phyloP scores from a whole-genome alignment of 1,139 yeast species.

The Suhomyces kunorum region DNA sequence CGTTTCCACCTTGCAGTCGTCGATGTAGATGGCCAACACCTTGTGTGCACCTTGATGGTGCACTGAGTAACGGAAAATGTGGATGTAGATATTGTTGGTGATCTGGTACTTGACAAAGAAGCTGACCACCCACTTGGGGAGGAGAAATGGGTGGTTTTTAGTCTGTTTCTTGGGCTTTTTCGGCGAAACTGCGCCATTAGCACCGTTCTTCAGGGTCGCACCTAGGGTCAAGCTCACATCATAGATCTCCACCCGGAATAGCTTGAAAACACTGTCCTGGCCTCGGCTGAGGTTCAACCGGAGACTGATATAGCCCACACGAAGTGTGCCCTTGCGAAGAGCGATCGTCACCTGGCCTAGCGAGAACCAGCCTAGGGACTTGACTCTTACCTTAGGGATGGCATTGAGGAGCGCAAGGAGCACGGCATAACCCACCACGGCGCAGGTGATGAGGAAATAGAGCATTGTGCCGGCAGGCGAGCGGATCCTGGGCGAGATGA shows the following conservation, averaged over 20 bases:
- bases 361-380: constrained; percentile 41
- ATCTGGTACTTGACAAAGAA: constrained; percentile 18
- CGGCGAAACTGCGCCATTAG: no score
- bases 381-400: constrained; percentile 37
- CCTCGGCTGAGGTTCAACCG: constrained; percentile 30
- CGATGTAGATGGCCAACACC: constrained; percentile 26
- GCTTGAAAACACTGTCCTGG: constrained; percentile 32
- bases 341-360: constrained; percentile 32
- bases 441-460: neutral
- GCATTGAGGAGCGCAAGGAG: constrained; percentile 28
- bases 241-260: constrained; percentile 32
- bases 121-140: constrained; percentile 19
- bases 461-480: constrained; percentile 1
- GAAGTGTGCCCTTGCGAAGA: constrained; percentile 19
- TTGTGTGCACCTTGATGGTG: constrained; percentile 21
- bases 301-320: constrained; percentile 27
- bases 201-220: no score
- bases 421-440: constrained; percentile 20
- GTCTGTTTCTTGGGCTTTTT: constrained; percentile 2
- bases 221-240: constrained; percentile 31
- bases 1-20: constrained; percentile 35
- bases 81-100: constrained; percentile 36
- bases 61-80: constrained; percentile 29
- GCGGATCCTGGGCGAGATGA: neutral
- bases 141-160: constrained; percentile 9